Conservation (phyloP, 306 rosid genomes). For the Fagus crenata region DNA sequence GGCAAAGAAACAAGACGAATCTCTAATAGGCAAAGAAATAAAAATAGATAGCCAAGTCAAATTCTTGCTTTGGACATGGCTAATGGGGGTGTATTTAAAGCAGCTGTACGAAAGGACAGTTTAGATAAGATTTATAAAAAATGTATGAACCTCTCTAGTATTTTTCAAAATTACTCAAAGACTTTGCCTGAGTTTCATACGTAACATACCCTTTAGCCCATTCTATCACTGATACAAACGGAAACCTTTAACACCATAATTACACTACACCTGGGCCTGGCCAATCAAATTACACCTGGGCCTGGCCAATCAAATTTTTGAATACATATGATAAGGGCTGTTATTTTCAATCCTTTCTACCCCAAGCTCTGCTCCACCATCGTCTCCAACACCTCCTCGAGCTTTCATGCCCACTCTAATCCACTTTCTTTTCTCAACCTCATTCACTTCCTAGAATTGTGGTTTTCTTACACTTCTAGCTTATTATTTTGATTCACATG, state of each 20-base stretch:
- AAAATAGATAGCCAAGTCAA: background rate
- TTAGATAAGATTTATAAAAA: no score
- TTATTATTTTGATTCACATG: background rate
- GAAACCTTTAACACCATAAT: background rate
- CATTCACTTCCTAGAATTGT: background rate
- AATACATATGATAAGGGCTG: background rate
- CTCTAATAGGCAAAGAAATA: background rate
- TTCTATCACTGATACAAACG: background rate
- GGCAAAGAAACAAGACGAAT: background rate
- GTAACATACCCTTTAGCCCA: background rate
- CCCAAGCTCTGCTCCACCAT: background rate
- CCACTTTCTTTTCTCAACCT: background rate
- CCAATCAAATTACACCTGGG: background rate
- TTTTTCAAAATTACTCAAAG: background rate
- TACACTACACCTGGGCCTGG: no score
- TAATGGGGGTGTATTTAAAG: background rate
- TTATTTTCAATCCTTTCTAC: background rate
- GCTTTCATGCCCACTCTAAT: background rate
- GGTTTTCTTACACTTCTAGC: background rate
- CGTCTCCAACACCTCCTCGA: no score
- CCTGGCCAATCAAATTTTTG: background rate
- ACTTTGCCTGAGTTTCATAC: background rate
- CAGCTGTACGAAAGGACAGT: background rate
- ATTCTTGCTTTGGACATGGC: background rate
- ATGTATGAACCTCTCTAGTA: background rate